These are phyloP conservation scores for Heritiera fomes DNA, from an alignment of 345 rosid genomes.

Conservation along the genomic window DNA sequence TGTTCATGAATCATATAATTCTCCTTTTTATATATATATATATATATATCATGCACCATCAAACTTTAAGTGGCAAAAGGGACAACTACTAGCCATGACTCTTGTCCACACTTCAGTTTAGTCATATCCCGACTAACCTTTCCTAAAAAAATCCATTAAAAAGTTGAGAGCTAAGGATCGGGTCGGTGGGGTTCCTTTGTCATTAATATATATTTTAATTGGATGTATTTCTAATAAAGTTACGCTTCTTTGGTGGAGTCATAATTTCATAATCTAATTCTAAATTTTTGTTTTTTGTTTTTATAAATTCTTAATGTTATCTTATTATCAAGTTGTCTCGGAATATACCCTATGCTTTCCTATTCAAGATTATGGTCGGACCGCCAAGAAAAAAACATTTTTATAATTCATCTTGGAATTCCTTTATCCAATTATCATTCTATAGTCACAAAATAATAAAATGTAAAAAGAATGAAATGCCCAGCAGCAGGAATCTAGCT, in stretches of 20 bases:
- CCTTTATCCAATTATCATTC: not conserved
- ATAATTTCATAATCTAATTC: not conserved
- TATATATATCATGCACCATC: not conserved
- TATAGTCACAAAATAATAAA: not conserved
- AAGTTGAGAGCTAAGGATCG: no score
- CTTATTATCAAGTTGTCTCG: not conserved
- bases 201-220: no score
- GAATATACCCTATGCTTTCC: not conserved
- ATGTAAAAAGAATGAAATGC: not conserved
- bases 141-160: no score
- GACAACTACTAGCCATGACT: not conserved
- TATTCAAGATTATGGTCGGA: not conserved
- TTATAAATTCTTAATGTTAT: not conserved
- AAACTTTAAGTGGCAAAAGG: not conserved
- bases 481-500: conserved; percentile 15
- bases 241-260: not conserved
- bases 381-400: not conserved
- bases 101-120: not conserved
- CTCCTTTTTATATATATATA: no score
- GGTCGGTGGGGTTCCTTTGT: no score
- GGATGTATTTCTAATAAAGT: no score
- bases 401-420: not conserved
- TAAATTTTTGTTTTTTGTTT: not conserved
- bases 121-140: not conserved
- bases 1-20: no score